Conservation (phyloP, 129 eudicot species). For the Heracleum sosnowskyi region DNA sequence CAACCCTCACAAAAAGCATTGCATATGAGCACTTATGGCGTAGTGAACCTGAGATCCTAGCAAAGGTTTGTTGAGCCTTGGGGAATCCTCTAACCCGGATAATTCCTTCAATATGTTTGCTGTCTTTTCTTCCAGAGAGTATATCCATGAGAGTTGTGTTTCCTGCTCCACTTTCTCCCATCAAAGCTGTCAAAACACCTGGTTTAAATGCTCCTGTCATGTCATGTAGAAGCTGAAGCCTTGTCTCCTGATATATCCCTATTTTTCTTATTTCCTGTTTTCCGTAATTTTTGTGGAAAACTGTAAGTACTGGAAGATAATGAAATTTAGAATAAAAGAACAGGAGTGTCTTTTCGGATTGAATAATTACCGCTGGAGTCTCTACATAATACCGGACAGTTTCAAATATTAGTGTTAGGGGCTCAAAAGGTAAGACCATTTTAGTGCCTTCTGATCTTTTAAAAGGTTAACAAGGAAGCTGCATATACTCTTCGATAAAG, state of each 20-base stretch:
- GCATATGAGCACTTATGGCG: too few relatives aligned
- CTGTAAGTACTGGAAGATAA: not conserved
- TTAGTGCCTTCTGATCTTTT: slow-evolving; percentile 4
- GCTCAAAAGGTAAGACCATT: slow-evolving; percentile 39
- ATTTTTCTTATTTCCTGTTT: slow-evolving; percentile 31
- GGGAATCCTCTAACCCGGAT: slow-evolving; percentile 45
- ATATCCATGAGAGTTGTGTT: slow-evolving; percentile 56
- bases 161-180: slow-evolving; percentile 58
- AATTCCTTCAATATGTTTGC: slow-evolving; percentile 39
- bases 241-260: slow-evolving; percentile 19
- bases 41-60: slow-evolving; percentile 46
- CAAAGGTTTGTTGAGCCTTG: slow-evolving; percentile 43
- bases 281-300: not conserved
- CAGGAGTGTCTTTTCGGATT: not conserved
- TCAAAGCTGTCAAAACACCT: slow-evolving; percentile 43
- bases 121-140: slow-evolving; percentile 44
- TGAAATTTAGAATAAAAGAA: not conserved
- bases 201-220: slow-evolving; percentile 48
- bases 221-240: slow-evolving; percentile 31
- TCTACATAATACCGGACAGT: slow-evolving; percentile 32
- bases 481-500: too few relatives aligned
- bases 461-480: too few relatives aligned
- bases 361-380: slow-evolving; percentile 23
- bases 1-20: too few relatives aligned
- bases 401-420: slow-evolving; percentile 24